Evolutionary conservation across 2,329 filamentous ascomycete genomes (phyloP).

Genomic region (Aspergillus nomiae): DNA sequence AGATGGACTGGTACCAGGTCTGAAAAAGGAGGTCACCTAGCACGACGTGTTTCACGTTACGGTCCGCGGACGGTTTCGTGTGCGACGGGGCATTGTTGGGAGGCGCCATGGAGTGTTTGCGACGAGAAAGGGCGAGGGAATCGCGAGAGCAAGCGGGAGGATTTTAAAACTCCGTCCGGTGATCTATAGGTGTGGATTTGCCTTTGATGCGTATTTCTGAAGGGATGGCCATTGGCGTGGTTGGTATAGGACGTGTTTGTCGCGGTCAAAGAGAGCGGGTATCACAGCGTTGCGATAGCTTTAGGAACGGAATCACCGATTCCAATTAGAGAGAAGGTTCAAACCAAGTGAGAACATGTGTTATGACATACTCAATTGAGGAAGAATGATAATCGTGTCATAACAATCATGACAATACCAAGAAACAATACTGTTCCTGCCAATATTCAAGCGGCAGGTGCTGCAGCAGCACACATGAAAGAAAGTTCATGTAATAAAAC

Average conservation of each 20-base stretch:
- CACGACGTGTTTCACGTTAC: constrained; percentile 84
- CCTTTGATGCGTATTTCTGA: not conserved
- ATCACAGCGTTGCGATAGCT: not conserved
- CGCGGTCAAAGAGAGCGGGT: constrained; percentile 1
- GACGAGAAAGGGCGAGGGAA: not conserved
- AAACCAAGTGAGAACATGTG: not conserved
- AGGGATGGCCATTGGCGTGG: constrained; percentile 8
- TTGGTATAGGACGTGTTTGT: not conserved
- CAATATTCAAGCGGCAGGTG: not conserved
- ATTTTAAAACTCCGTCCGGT: constrained; percentile 5
- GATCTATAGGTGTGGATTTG: not conserved
- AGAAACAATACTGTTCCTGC: not conserved
- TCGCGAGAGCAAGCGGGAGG: not conserved
- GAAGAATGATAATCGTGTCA: not conserved
- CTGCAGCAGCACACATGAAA: not conserved
- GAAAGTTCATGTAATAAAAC: not conserved
- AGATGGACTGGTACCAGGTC: constrained; percentile 92
- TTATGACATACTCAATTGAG: not conserved
- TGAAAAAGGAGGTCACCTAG: constrained; percentile 81
- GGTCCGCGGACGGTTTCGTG: constrained; percentile 52
- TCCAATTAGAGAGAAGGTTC: not conserved
- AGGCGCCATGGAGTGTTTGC: constrained; percentile 31
- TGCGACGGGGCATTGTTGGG: constrained; percentile 26
- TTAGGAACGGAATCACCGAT: not conserved
- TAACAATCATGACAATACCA: not conserved